Conservation (phyloP, 495 filamentous ascomycete genomes). For the Aspergillus nidulans region DNA sequence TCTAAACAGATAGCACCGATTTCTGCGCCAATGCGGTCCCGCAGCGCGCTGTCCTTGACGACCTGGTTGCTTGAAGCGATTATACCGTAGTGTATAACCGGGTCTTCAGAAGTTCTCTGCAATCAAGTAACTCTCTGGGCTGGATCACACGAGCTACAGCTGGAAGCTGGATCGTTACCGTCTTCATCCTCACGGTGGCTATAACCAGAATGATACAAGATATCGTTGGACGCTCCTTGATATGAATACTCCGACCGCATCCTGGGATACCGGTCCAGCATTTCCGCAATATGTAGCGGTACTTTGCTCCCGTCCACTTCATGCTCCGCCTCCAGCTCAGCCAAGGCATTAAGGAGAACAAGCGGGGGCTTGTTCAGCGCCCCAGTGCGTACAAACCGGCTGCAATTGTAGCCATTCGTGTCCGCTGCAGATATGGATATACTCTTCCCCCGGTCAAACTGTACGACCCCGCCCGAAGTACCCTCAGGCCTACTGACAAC, state of each 20-base stretch:
- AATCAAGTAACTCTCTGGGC: slow-evolving; percentile 1
- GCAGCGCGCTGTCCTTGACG: slow-evolving; percentile 7
- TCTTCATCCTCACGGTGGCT: slow-evolving; percentile 10
- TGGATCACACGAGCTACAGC: slow-evolving; percentile 11
- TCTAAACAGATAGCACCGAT: slow-evolving; percentile 15
- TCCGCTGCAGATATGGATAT: too few species aligned
- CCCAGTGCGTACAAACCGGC: slow-evolving; percentile 28
- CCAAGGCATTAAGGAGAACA: slow-evolving; percentile 25
- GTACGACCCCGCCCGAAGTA: slow-evolving; percentile 18
- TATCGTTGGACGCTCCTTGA: not conserved
- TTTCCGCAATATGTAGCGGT: not conserved
- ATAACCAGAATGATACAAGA: not conserved
- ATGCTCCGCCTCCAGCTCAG: not conserved
- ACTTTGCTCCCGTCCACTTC: too few species aligned
- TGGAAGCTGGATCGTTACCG: too few species aligned
- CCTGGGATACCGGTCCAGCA: not conserved
- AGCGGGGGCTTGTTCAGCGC: slow-evolving; percentile 31
- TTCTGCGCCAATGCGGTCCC: slow-evolving; percentile 24
- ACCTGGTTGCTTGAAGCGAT: slow-evolving; percentile 21
- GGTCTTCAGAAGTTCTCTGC: not conserved
- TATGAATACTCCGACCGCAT: not conserved
- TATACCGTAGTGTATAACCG: slow-evolving; percentile 14
- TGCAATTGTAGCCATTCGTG: too few species aligned
- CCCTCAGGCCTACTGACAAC: slow-evolving; percentile 27
- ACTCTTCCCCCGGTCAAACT: slow-evolving; percentile 38